Evolutionary conservation across 192 early-diverging fungal genomes (phyloP), one percentile per base, ranked within the genome.

Genomic region (Linnemannia exigua): DNA sequence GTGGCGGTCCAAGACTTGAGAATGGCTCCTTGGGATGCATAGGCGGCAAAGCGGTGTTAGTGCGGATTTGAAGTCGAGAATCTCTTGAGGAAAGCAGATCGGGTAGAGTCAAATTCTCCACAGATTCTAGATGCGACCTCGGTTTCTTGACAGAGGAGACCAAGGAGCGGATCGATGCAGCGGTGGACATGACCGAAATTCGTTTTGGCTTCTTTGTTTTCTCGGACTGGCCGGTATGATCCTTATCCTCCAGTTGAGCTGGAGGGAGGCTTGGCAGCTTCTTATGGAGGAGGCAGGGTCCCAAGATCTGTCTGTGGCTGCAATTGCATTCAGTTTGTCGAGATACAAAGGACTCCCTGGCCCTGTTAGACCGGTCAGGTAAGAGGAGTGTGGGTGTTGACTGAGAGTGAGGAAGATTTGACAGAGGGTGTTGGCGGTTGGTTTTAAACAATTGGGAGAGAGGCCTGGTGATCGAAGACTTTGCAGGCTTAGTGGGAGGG

Each of bases 201-300:
- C 28, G 25, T 9, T 4, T 63, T 11, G 58, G 28, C 15, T 11
- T 25, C 28, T 31, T 58, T 11, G 22, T 63, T 11, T 63, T 25
- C 58, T 63, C 28, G 58, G 15, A 14, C 5, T 3, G 25, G 7
- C 9, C n/a, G 15, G 58, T 12, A 31, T n/a, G 6, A 12, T 31
- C 15, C 17, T 16, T 11, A 14, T 50, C 58, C 9, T 61, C 11
- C 25, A 61, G 14, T 14, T 61, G 58, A 9, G 22, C 5, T 1
- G 5, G n/a, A 31, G 75, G 75, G 9, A 68, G 44, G 6, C 19
- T 46, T 8, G 75, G 63, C 3, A 76, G 63, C 22, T 50, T 46
- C 31, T 76, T 76, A 8, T 76, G 75, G 44, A 67, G 28, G 11
- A 37, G 66, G 20, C 44, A 76, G 20, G 25, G 28, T 63, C 75